Evolutionary conservation across 192 early-diverging fungal species (phyloP), one percentile per base, ranked within the genome.

Genomic region (Paraglomus brasilianum): DNA sequence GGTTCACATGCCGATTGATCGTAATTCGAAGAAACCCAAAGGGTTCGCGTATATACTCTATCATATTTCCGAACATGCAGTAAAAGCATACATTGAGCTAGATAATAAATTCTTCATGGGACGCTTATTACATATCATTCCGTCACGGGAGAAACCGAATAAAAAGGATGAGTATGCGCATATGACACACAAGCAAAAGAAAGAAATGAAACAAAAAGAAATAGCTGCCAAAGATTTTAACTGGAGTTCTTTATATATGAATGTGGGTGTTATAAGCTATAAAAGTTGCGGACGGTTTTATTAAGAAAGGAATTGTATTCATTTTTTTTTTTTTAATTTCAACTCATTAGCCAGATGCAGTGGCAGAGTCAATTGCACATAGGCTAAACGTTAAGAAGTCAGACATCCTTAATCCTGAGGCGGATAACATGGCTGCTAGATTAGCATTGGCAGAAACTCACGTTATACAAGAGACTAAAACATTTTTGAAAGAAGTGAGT

Each of bases 221-320:
- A 73, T 85, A 42, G 89, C 92, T 19, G 83, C 81, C 21, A 92
- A 85, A 73, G 93, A 93, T 66, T 95, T 94, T 57, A 96, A 93
- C 79, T 99, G 97, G 97, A 97, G 96, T 82, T 87, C 86, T 44
- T 78, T 99, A 62, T 99, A 95, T 68, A 94, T 98, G 92, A 95
- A 90, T 69, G 93, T 91, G 81, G 64, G 86, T 74, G n/a, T n/a
- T n/a, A n/a, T n/a, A n/a, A n/a, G n/a, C n/a, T n/a, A 48, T 21
- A 13, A 52, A 39, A 19, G 7, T 65, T 19, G 48, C 13, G 21
- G 49, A 50, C 9, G 21, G 41, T 21, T 9, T 50, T 52, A 22
- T 10, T 21, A 36, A n/a, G 21, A 24, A 38, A 8, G 7, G n/a
- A 4, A 36, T 1, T 36, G 30, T 30, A 30, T 22, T 62, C 7